Evolutionary conservation across 768 basidiomycete genomes (phyloP).

Genomic region (Tulasnella sp.): DNA sequence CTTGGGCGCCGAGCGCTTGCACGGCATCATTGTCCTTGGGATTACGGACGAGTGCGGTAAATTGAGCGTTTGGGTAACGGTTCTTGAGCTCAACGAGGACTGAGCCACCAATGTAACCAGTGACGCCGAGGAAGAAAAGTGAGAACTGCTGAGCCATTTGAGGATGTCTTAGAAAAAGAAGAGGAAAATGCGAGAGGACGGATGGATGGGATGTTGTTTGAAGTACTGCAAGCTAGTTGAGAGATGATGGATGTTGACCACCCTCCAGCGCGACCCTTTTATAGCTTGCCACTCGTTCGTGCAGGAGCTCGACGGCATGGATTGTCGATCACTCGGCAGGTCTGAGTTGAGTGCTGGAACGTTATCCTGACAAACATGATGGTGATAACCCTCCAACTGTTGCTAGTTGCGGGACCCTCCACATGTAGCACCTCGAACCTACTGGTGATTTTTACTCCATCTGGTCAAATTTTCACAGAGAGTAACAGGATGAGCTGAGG

Average conservation of each 20-base stretch:
- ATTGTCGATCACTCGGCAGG: not conserved
- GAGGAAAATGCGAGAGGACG: not conserved
- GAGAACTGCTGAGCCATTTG: not conserved
- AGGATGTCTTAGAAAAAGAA: not conserved
- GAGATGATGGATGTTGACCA: too few relatives aligned
- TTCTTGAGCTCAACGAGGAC: constrained; percentile 41
- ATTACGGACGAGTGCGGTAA: constrained; percentile 31
- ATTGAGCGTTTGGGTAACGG: constrained; percentile 34
- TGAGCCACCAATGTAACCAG: constrained; percentile 35
- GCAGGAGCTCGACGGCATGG: not conserved
- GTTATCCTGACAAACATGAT: not conserved
- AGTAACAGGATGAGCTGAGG: too few relatives aligned
- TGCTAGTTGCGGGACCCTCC: not conserved
- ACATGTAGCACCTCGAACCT: not conserved
- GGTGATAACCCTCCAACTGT: not conserved
- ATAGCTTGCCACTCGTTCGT: not conserved
- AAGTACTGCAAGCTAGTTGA: not conserved
- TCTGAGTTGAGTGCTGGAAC: not conserved
- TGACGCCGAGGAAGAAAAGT: constrained; percentile 29
- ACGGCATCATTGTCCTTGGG: constrained; percentile 28
- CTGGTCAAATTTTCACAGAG: not conserved
- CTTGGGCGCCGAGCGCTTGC: constrained; percentile 27
- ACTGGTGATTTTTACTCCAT: too few relatives aligned
- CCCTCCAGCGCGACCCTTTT: not conserved
- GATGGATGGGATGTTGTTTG: not conserved